A percentile compares a stretch with the other conserved stretches of the same genome.
Evolutionary conservation across 257 asterid species (phyloP).

Genomic region (Solanum bulbocastanum): DNA sequence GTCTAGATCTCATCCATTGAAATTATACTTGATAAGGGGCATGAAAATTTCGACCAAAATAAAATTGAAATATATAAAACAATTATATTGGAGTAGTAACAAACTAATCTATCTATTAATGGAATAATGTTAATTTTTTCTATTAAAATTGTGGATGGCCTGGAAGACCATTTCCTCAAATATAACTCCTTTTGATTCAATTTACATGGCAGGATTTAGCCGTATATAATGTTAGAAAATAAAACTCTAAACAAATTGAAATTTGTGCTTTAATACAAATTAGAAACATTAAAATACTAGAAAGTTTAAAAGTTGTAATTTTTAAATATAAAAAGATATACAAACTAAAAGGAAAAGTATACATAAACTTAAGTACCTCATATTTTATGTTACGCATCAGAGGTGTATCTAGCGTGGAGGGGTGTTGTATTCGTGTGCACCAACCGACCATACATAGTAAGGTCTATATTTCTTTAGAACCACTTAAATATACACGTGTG

Average conservation of each 20-base stretch:
- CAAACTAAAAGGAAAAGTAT: not conserved
- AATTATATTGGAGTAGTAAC: not conserved
- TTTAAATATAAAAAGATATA: not conserved
- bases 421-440: not conserved
- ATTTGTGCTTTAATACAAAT: not conserved
- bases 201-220: no score
- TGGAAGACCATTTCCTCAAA: not conserved
- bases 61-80: not conserved
- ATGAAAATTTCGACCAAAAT: not conserved
- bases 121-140: not conserved
- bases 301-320: not conserved
- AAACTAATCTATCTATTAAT: no score
- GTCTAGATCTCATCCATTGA: rapidly evolving
- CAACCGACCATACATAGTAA: not conserved
- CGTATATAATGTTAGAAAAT: no score
- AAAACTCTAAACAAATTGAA: not conserved
- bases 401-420: not conserved
- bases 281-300: not conserved
- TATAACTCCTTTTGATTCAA: no score
- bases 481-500: not conserved
- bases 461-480: not conserved
- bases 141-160: not conserved
- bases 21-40: not conserved
- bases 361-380: no score
- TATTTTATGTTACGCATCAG: not conserved